Percentiles rank a stretch among this genome's conserved stretches.
phyloP scores from a whole-genome alignment of 1,139 yeast genomes.

The Scheffersomyces parashehatae region DNA sequence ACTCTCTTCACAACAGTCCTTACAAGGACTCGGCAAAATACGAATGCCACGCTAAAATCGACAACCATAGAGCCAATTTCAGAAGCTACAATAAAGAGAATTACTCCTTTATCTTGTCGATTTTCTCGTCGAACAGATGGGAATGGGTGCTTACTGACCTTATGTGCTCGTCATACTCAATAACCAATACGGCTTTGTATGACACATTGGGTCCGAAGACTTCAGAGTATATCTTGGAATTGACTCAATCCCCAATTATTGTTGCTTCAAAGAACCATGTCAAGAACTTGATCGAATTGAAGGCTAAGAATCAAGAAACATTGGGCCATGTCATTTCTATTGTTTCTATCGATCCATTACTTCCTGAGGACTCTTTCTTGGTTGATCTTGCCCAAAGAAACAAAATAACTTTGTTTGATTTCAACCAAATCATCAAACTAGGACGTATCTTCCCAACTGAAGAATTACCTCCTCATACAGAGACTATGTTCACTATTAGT shows the following conservation, averaged over 20 bases:
- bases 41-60: constrained; percentile 23
- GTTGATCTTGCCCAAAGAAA: constrained; percentile 10
- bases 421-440: constrained; percentile 53
- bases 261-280: constrained; percentile 19
- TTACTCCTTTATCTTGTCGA: constrained; percentile 19
- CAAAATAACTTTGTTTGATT: constrained; percentile 24
- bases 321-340: constrained; percentile 18
- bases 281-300: constrained; percentile 15
- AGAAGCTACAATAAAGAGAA: constrained; percentile 18
- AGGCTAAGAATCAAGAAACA: constrained; percentile 14
- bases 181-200: constrained; percentile 28
- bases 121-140: constrained; percentile 22
- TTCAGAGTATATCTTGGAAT: constrained; percentile 21
- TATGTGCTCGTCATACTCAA: constrained; percentile 19
- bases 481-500: constrained; percentile 62
- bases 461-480: constrained; percentile 52
- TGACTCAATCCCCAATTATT: constrained; percentile 23
- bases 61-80: constrained; percentile 14
- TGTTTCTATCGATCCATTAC: constrained; percentile 24
- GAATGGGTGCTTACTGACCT: constrained; percentile 27
- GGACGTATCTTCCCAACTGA: constrained; percentile 52
- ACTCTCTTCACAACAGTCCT: constrained; percentile 19
- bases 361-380: constrained; percentile 13
- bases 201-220: constrained; percentile 26
- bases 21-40: constrained; percentile 14